These are phyloP conservation scores for Plasmodium billcollinsi DNA, from an alignment of 169 alveolate genomes.

Conservation along the genomic window DNA sequence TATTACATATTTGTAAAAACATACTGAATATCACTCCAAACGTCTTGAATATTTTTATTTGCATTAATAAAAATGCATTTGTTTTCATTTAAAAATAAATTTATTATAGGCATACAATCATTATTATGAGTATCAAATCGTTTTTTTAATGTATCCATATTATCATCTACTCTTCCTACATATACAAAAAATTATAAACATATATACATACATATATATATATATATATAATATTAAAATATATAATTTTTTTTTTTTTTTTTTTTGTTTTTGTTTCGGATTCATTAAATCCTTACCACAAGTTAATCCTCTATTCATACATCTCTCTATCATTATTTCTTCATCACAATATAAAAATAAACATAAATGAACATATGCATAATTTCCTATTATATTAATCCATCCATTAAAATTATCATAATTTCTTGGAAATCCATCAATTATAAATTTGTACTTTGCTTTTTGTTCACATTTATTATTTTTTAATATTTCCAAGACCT, in stretches of 20 bases:
- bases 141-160: conserved; percentile 92
- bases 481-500: conserved; percentile 47
- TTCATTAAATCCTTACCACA: conserved; percentile 66
- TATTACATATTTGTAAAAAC: conserved; percentile 63
- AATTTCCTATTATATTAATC: conserved; percentile 81
- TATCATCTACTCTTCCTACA: conserved; percentile 97
- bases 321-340: conserved; percentile 78
- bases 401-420: conserved; percentile 91
- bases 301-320: conserved; percentile 76
- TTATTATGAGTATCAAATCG: conserved; percentile 94
- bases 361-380: conserved; percentile 80
- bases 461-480: conserved; percentile 37
- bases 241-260: no score
- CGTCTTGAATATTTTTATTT: conserved; percentile 84
- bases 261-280: neutral
- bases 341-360: conserved; percentile 80
- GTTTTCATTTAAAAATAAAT: conserved; percentile 85
- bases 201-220: conserved; percentile 1
- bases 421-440: conserved; percentile 98
- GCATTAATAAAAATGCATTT: conserved; percentile 88
- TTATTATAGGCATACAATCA: conserved; percentile 94
- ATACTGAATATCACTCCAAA: conserved; percentile 83
- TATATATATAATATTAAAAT: neutral
- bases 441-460: conserved; percentile 86
- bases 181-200: neutral